A percentile compares a stretch with the other conserved stretches of the same genome.
phyloP scores from a whole-genome alignment of 352 stramenopile genomes.

The Phytophthora pluvialis region DNA sequence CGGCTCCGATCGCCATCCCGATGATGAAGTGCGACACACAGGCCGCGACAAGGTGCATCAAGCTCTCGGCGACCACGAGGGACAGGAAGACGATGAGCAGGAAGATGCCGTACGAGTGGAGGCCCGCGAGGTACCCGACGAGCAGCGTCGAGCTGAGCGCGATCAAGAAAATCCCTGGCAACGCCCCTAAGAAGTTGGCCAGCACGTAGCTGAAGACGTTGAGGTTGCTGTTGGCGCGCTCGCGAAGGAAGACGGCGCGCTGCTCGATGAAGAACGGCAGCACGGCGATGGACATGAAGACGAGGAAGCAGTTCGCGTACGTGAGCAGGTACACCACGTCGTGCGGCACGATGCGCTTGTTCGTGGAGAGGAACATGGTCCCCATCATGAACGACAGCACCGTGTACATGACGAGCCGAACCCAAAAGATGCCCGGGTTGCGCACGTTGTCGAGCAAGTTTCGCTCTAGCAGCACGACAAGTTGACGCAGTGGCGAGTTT shows the following conservation, averaged over 20 bases:
- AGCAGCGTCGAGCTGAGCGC: constrained; percentile 55
- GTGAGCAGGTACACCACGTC: constrained; percentile 76
- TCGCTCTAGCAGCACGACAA: constrained; percentile 56
- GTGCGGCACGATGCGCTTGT: constrained; percentile 23
- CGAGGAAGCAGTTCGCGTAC: constrained; percentile 89
- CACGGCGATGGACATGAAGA: constrained; percentile 91
- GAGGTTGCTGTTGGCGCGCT: constrained; percentile 61
- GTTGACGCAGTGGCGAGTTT: constrained; percentile 52
- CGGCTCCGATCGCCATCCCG: constrained; percentile 78
- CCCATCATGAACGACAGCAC: constrained; percentile 71
- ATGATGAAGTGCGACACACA: constrained; percentile 85
- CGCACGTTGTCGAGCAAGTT: constrained; percentile 68
- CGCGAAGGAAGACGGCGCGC: constrained; percentile 82
- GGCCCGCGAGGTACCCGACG: constrained; percentile 49
- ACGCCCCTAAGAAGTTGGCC: constrained; percentile 65
- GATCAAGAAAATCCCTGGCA: constrained; percentile 74
- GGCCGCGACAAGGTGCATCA: constrained; percentile 77
- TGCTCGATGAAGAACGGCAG: constrained; percentile 89
- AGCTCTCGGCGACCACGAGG: constrained; percentile 75
- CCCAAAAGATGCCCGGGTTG: constrained; percentile 77
- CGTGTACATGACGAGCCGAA: constrained; percentile 81
- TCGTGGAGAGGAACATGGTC: constrained; percentile 68
- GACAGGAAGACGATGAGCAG: constrained; percentile 74
- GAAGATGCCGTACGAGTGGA: constrained; percentile 68
- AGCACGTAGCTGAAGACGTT: constrained; percentile 77